Percentiles rank a stretch among this genome's conserved stretches.
Evolutionary conservation across 768 basidiomycete genomes (phyloP).

Genomic region (Boletus vermiculosoides): DNA sequence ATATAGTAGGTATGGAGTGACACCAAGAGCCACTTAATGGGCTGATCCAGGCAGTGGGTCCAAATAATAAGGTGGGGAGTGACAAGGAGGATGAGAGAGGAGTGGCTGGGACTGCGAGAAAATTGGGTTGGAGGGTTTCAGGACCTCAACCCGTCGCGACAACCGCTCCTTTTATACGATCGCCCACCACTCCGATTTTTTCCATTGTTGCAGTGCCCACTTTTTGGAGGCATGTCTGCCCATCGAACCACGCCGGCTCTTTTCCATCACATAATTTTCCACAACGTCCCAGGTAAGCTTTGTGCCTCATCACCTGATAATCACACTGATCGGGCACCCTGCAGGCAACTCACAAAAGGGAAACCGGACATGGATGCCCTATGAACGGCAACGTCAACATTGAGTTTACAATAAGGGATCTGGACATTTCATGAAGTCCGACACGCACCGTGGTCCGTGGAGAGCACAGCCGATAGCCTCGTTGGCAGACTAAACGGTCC

Average conservation of each 20-base stretch:
- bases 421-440: conserved; percentile 14
- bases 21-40: conserved; percentile 25
- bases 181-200: conserved; percentile 1
- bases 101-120: conserved; percentile 23
- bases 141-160: background rate
- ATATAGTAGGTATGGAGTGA: conserved; percentile 33
- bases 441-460: conserved; percentile 12
- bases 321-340: conserved; percentile 23
- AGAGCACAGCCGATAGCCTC: conserved; percentile 30
- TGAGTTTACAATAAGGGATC: conserved; percentile 15
- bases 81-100: background rate
- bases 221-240: conserved; percentile 12
- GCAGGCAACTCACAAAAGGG: conserved; percentile 27
- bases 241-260: conserved; percentile 7
- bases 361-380: conserved; percentile 11
- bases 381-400: conserved; percentile 22
- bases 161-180: conserved; percentile 21
- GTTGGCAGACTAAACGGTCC: conserved; percentile 9
- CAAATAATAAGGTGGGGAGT: background rate
- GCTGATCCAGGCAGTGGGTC: conserved; percentile 12
- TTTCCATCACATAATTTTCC: conserved; percentile 24
- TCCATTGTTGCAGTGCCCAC: conserved; percentile 2
- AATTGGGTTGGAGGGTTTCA: conserved; percentile 8
- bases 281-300: conserved; percentile 8
- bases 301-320: conserved; percentile 20